Conservation (phyloP, 768 basidiomycete genomes). For the Boletus subparvulus region DNA sequence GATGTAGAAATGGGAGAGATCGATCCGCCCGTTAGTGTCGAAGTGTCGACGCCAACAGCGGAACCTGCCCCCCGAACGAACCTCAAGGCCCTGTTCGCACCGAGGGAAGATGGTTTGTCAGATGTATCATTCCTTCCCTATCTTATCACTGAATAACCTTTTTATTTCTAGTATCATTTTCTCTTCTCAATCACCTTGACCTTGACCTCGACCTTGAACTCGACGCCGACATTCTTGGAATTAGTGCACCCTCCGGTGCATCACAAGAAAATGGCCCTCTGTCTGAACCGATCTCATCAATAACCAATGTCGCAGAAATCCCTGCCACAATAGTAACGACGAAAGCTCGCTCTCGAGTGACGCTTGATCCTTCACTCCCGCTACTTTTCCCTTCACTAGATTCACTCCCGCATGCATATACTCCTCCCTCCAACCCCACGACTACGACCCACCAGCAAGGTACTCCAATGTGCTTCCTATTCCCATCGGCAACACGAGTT, state of each 20-base stretch:
- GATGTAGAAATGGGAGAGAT: slow-evolving; percentile 17
- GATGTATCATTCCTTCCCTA: not conserved
- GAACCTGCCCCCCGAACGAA: slow-evolving; percentile 27
- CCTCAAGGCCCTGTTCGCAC: slow-evolving; percentile 75
- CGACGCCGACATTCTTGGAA: slow-evolving; percentile 50
- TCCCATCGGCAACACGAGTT: slow-evolving; percentile 40
- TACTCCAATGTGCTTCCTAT: slow-evolving; percentile 24
- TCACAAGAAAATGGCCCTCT: not conserved
- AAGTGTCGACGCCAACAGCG: not conserved
- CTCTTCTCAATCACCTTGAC: slow-evolving; percentile 72
- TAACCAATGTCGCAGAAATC: not conserved
- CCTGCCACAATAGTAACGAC: slow-evolving; percentile 1
- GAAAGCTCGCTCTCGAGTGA: slow-evolving; percentile 23
- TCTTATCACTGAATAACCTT: not conserved
- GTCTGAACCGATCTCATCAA: slow-evolving; percentile 5
- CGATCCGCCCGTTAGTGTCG: not conserved
- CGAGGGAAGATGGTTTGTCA: slow-evolving; percentile 59
- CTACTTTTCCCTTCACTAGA: slow-evolving; percentile 60
- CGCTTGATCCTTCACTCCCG: slow-evolving; percentile 52
- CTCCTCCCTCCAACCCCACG: slow-evolving; percentile 14
- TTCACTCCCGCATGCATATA: slow-evolving; percentile 15
- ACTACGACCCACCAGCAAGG: slow-evolving; percentile 6
- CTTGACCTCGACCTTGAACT: slow-evolving; percentile 73
- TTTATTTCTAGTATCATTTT: slow-evolving; percentile 55
- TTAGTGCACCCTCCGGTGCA: slow-evolving; percentile 15